Base-by-base conservation (phyloP, 2,329 filamentous ascomycete genomes). In the Stagonosporopsis cucurbitacearum region DNA sequence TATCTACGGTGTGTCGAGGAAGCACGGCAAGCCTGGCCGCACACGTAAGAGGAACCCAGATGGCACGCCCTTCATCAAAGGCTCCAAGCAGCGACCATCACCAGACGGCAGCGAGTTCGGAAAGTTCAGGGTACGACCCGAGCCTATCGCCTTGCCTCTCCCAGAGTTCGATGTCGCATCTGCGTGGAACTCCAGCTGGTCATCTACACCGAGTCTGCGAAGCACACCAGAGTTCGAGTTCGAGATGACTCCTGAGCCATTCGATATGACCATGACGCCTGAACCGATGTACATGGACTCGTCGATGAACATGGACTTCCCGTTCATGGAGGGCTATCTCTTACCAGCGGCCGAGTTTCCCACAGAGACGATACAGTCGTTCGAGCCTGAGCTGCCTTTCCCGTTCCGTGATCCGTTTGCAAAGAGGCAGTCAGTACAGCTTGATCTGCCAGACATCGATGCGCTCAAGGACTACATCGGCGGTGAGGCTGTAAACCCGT, bases 11-110 rank as follows among this genome's bases (percentile, higher is more conserved):
- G 58, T 72, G 26, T 73, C 71, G 23, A 70, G 72, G 47, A 74
- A 73, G 56, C 68, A 73, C 54, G 71, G 71, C 47, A 73, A 73
- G 60, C 70, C 71, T 8, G 71, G 71, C 8, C 65, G 72, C 19
- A 68, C 61, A 17, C 57, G 67, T 37, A 74, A 72, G 65, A 63
- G 63, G 55, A 72, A 72, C 44, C 64, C 67, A 46, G 71, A 74
- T 48, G 66, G 65, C 49, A 70, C 67, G 9, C 66, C 66, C 3
- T 71, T 71, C 50, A 60, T 69, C 48, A 73, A 71, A 44, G 57
- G 53, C 17, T 65, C 67, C 1, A 69, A 69, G 50, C 66, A 69
- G 45, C 63, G 66, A n/a, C 62, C 61, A n/a, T 70, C 66, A n/a
- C 66, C 68, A 35, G 65, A 69, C 17, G 63, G 63, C 39, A 67